Conservation (phyloP, 768 basidiomycete species). For the Agrocybe pediades region DNA sequence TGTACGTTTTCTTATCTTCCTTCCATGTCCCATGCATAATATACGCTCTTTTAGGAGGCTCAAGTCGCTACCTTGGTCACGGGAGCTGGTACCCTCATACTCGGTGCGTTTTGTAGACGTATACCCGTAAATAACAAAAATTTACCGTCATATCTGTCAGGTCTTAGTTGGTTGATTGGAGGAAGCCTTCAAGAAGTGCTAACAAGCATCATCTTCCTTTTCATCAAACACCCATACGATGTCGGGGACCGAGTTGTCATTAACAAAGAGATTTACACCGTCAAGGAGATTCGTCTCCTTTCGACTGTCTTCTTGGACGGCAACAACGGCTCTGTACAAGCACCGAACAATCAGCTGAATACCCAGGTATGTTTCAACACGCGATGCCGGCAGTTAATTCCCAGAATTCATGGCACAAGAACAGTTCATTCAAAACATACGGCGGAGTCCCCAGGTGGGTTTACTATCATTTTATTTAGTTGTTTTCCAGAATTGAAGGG, state of each 20-base stretch:
- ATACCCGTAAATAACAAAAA: neutral
- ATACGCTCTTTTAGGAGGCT: slow-evolving; percentile 50
- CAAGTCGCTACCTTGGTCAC: slow-evolving; percentile 75
- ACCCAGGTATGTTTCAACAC: slow-evolving; percentile 39
- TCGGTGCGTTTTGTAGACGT: slow-evolving; percentile 33
- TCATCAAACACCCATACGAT: slow-evolving; percentile 85
- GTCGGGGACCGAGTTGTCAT: slow-evolving; percentile 74
- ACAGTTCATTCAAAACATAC: slow-evolving; percentile 71
- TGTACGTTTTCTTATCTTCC: slow-evolving; percentile 37
- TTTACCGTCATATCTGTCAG: slow-evolving; percentile 29
- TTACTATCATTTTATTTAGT: slow-evolving; percentile 1
- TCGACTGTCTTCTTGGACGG: slow-evolving; percentile 72
- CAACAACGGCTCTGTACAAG: slow-evolving; percentile 64
- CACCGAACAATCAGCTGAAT: slow-evolving; percentile 66
- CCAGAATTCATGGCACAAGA: neutral
- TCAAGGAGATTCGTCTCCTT: slow-evolving; percentile 86
- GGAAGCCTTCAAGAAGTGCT: slow-evolving; percentile 78
- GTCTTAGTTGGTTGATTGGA: slow-evolving; percentile 88
- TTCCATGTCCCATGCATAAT: neutral
- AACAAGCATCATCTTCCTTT: slow-evolving; percentile 87
- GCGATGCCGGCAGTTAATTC: neutral
- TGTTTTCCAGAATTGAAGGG: too few species aligned
- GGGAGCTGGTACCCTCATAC: slow-evolving; percentile 64
- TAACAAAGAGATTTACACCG: slow-evolving; percentile 61
- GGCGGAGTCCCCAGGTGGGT: slow-evolving; percentile 67